Evolutionary conservation across 768 basidiomycete genomes (phyloP).

Genomic region (Xerocomellus intermedius): DNA sequence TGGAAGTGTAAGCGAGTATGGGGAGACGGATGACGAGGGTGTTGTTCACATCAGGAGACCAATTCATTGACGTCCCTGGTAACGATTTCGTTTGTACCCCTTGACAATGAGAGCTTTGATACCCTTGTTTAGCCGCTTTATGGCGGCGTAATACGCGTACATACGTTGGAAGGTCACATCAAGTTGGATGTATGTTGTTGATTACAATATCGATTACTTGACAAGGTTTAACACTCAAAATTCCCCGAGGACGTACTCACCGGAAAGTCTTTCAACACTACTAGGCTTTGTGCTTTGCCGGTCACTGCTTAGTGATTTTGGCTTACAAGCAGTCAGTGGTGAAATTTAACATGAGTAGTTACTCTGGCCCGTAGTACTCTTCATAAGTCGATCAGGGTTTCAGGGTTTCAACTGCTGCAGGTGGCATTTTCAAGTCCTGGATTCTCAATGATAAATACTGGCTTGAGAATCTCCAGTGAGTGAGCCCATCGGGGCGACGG

Average conservation of each 20-base stretch:
- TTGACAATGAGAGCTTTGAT: conserved; percentile 16
- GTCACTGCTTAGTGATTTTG: too few relatives aligned
- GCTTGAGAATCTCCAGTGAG: neutral
- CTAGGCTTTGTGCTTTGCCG: too few relatives aligned
- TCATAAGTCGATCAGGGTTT: too few relatives aligned
- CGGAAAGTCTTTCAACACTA: too few relatives aligned
- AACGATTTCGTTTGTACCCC: conserved; percentile 1
- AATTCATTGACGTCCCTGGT: conserved; percentile 14
- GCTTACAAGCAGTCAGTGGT: too few relatives aligned
- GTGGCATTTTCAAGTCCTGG: neutral
- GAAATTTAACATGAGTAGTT: too few relatives aligned
- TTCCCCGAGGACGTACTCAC: too few relatives aligned
- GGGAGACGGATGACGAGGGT: conserved; percentile 84
- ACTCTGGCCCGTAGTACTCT: too few relatives aligned
- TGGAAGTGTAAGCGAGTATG: conserved; percentile 65
- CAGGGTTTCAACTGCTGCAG: too few relatives aligned
- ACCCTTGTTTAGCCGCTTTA: conserved; percentile 21
- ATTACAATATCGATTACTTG: conserved; percentile 5
- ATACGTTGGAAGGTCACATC: conserved; percentile 9
- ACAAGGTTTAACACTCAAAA: too few relatives aligned
- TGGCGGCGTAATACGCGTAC: conserved; percentile 15
- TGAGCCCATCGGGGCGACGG: too few relatives aligned
- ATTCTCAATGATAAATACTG: too few relatives aligned
- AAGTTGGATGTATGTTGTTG: neutral
- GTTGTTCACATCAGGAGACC: conserved; percentile 77